These are phyloP conservation scores for Amanita exitialis DNA, from an alignment of 768 basidiomycete species.

Conservation along the genomic window DNA sequence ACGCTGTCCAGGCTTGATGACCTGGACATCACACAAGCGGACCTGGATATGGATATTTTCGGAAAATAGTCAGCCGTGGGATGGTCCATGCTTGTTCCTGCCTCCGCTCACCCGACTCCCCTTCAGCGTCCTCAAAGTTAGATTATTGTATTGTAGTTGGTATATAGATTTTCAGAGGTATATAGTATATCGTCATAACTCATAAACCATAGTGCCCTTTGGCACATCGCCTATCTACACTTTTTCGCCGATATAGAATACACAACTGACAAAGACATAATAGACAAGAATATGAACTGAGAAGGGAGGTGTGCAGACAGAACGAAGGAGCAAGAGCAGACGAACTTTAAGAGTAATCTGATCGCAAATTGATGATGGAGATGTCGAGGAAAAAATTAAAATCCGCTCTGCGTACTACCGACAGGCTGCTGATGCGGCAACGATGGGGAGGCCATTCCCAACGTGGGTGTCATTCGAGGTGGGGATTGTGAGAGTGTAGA, in stretches of 20 bases:
- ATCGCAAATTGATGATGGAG: neutral
- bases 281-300: constrained; percentile 6
- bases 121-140: neutral
- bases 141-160: constrained; percentile 4
- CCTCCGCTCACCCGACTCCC: neutral
- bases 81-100: neutral
- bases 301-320: neutral
- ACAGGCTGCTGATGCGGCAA: constrained; percentile 45
- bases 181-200: constrained; percentile 8
- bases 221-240: neutral
- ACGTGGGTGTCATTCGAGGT: constrained; percentile 40
- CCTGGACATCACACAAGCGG: too few species aligned
- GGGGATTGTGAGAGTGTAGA: constrained; percentile 34
- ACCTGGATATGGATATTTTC: too few species aligned
- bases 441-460: constrained; percentile 45
- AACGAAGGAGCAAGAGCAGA: neutral
- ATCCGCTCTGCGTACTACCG: constrained; percentile 41
- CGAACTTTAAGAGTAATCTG: neutral
- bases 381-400: constrained; percentile 20
- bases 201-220: neutral
- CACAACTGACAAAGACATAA: constrained; percentile 1
- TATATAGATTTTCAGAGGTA: constrained; percentile 7
- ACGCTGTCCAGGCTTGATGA: neutral
- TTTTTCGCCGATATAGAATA: constrained; percentile 6
- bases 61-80: too few species aligned